phyloP scores from a whole-genome alignment of 164 flowering plant species.

The Liquidambar formosana region DNA sequence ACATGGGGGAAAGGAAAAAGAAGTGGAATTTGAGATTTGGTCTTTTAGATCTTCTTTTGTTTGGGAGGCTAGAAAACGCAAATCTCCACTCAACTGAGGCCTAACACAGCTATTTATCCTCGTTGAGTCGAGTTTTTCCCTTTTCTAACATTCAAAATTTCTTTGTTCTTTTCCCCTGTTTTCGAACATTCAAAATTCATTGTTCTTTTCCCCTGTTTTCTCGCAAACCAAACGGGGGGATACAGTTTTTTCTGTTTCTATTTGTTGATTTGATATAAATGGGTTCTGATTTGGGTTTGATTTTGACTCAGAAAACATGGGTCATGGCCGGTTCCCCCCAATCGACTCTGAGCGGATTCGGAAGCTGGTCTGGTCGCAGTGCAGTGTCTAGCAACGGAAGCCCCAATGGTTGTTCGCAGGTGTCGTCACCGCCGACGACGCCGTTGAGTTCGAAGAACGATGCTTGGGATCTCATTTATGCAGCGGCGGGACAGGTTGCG shows the following conservation, averaged over 20 bases:
- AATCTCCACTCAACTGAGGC: neutral
- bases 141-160: too few relatives aligned
- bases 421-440: conserved; percentile 41
- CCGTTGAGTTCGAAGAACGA: conserved; percentile 25
- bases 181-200: neutral
- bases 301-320: conserved; percentile 17
- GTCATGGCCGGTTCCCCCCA: conserved; percentile 42
- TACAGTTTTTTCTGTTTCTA: neutral
- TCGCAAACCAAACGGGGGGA: neutral
- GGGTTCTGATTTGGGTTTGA: conserved; percentile 2
- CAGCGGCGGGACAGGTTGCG: conserved; percentile 47
- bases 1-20: neutral
- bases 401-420: conserved; percentile 31
- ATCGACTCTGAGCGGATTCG: conserved; percentile 45
- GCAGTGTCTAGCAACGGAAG: conserved; percentile 28
- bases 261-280: neutral
- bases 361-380: conserved; percentile 30
- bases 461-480: conserved; percentile 41
- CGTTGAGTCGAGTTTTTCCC: too few relatives aligned
- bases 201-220: neutral
- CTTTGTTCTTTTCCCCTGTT: neutral
- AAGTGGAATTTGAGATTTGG: neutral
- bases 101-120: neutral
- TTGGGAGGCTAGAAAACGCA: neutral
- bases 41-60: neutral